Percentiles rank a stretch among this genome's conserved stretches.
phyloP scores from a whole-genome alignment of 108 stramenopile genomes.

The Cafeteria roenbergensis region DNA sequence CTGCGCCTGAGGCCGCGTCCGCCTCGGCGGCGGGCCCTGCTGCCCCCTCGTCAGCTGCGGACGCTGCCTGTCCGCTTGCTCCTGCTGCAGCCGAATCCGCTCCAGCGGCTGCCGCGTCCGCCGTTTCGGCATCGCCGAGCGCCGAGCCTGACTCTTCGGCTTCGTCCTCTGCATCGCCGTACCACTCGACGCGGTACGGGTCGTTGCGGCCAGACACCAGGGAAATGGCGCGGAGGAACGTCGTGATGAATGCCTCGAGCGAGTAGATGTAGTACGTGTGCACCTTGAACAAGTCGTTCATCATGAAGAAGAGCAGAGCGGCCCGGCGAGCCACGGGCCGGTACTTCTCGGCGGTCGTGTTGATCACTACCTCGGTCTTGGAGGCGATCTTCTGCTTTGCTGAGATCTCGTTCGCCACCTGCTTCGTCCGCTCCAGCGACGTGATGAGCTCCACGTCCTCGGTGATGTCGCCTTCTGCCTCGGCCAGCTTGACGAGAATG shows the following conservation, averaged over 20 bases:
- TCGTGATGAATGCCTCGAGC: constrained; percentile 57
- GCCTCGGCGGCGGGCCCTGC: constrained; percentile 10
- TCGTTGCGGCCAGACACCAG: constrained; percentile 16
- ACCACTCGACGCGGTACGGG: background rate
- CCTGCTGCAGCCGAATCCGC: background rate
- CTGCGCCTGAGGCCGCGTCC: background rate
- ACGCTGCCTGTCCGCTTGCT: background rate
- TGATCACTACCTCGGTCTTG: constrained; percentile 44
- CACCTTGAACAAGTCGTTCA: constrained; percentile 61
- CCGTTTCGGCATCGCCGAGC: background rate
- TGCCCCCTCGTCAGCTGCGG: constrained; percentile 10
- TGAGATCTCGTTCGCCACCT: constrained; percentile 53
- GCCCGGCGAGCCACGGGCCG: constrained; percentile 58
- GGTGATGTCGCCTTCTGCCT: constrained; percentile 57
- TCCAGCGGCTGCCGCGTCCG: background rate
- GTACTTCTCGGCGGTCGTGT: constrained; percentile 55
- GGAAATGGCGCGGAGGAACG: constrained; percentile 62
- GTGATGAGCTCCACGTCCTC: constrained; percentile 60
- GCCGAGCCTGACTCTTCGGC: background rate
- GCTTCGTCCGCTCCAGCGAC: constrained; percentile 59
- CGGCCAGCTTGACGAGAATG: constrained; percentile 56
- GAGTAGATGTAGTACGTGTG: constrained; percentile 68
- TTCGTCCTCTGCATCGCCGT: constrained; percentile 1
- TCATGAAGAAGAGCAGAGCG: constrained; percentile 59
- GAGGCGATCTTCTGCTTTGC: constrained; percentile 40